Evolutionary conservation across 495 filamentous ascomycete species (phyloP).

Genomic region (Lentithecium fluviatile): DNA sequence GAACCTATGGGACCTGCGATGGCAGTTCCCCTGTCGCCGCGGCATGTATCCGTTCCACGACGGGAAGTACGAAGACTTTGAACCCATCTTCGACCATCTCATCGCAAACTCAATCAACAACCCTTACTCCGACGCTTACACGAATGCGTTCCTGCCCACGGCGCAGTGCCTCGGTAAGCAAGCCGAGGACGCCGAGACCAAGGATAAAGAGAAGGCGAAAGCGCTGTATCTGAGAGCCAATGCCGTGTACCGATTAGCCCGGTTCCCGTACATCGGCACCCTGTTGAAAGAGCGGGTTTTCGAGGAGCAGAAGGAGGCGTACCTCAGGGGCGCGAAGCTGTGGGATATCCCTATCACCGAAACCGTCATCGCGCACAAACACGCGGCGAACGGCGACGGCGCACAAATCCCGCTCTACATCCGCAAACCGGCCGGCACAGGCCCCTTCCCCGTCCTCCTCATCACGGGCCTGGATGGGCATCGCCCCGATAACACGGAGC

Average conservation of each 20-base stretch:
- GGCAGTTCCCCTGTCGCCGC: slow-evolving; percentile 57
- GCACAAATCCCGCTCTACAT: slow-evolving; percentile 62
- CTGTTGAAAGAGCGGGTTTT: slow-evolving; percentile 57
- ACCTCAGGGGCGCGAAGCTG: slow-evolving; percentile 55
- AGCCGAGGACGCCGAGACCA: slow-evolving; percentile 47
- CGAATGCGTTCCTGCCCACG: slow-evolving; percentile 58
- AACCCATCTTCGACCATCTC: slow-evolving; percentile 55
- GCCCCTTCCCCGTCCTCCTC: slow-evolving; percentile 60
- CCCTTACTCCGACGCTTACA: slow-evolving; percentile 61
- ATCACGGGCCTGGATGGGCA: slow-evolving; percentile 77
- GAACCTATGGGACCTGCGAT: slow-evolving; percentile 73
- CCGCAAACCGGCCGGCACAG: slow-evolving; percentile 51
- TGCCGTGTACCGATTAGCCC: slow-evolving; percentile 66
- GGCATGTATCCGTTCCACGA: slow-evolving; percentile 61
- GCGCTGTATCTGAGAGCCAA: slow-evolving; percentile 67
- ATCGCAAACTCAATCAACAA: slow-evolving; percentile 64
- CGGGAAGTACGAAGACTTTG: slow-evolving; percentile 68
- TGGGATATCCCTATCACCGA: slow-evolving; percentile 60
- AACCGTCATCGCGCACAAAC: slow-evolving; percentile 55
- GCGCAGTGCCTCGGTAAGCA: slow-evolving; percentile 52
- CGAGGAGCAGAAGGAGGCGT: slow-evolving; percentile 64
- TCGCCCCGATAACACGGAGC: slow-evolving; percentile 67
- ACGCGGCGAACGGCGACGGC: slow-evolving; percentile 50
- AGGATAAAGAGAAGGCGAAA: slow-evolving; percentile 45
- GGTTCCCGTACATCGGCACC: slow-evolving; percentile 68